Conservation (phyloP, 208 protist genomes). For the Leishmania martiniquensis region DNA sequence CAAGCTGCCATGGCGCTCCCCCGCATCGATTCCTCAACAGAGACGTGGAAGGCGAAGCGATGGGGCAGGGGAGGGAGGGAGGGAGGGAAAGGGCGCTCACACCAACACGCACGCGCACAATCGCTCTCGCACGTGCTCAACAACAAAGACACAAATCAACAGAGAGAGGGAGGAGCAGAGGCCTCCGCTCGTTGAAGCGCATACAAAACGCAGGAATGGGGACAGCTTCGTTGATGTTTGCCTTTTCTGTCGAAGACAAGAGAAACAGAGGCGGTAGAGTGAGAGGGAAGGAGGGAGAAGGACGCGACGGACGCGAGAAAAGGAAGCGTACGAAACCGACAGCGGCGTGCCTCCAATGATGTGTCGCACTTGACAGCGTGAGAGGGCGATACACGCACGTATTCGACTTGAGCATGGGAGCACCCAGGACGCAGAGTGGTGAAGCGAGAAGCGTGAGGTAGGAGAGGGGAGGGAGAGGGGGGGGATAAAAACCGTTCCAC, state of each 20-base stretch:
- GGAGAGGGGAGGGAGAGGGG: too few relatives aligned
- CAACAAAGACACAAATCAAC: slow-evolving; percentile 2
- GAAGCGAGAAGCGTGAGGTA: neutral
- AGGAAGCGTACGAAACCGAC: neutral
- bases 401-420: neutral
- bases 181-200: neutral
- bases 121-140: too few relatives aligned
- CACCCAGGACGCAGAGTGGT: neutral
- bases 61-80: neutral
- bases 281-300: neutral
- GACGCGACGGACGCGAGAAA: neutral
- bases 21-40: neutral
- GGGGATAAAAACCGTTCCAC: neutral
- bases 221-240: neutral
- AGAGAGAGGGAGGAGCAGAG: neutral
- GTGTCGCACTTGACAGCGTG: neutral
- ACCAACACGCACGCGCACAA: neutral
- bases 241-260: neutral
- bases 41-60: neutral
- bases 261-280: neutral
- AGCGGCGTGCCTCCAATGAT: neutral
- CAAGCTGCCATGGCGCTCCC: slow-evolving; percentile 2
- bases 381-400: neutral
- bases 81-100: neutral
- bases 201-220: neutral